phyloP scores from a whole-genome alignment of 768 basidiomycete genomes.

The Boletus vinaceobasis region DNA sequence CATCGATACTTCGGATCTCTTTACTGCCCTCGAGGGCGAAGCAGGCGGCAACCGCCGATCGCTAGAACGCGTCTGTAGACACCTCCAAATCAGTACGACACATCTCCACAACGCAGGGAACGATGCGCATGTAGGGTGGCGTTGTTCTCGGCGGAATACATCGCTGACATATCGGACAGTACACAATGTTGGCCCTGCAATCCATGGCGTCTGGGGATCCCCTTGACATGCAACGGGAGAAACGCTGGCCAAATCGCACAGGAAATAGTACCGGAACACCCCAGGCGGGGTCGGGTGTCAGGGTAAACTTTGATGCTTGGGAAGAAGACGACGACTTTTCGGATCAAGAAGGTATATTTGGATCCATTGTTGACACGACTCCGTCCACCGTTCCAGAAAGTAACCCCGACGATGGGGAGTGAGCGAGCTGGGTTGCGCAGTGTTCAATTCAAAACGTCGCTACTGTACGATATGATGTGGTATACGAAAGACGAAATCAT shows the following conservation, averaged over 20 bases:
- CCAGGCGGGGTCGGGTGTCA: constrained; percentile 33
- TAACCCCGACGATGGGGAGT: constrained; percentile 2
- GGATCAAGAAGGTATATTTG: constrained; percentile 42
- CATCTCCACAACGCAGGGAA: constrained; percentile 84
- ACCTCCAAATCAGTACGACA: constrained; percentile 54
- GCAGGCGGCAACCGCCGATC: constrained; percentile 46
- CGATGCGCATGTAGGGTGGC: constrained; percentile 65
- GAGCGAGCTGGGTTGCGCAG: background rate
- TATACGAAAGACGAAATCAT: constrained; percentile 6
- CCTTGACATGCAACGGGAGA: constrained; percentile 71
- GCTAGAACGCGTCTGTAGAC: constrained; percentile 60
- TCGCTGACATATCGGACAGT: constrained; percentile 41
- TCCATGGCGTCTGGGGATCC: constrained; percentile 73
- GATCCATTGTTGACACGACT: constrained; percentile 20
- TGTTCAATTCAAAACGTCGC: background rate
- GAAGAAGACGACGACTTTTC: constrained; percentile 53
- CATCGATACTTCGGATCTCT: constrained; percentile 72
- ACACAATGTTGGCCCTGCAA: constrained; percentile 61
- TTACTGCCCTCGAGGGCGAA: constrained; percentile 70
- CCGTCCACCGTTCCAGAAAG: constrained; percentile 1
- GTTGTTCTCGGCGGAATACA: background rate
- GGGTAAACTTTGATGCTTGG: constrained; percentile 57
- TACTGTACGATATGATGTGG: constrained; percentile 5
- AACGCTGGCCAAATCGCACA: constrained; percentile 72
- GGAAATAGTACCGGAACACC: constrained; percentile 14